Base-by-base conservation (phyloP, 192 early-diverging fungal genomes). In the Podila minutissima region DNA sequence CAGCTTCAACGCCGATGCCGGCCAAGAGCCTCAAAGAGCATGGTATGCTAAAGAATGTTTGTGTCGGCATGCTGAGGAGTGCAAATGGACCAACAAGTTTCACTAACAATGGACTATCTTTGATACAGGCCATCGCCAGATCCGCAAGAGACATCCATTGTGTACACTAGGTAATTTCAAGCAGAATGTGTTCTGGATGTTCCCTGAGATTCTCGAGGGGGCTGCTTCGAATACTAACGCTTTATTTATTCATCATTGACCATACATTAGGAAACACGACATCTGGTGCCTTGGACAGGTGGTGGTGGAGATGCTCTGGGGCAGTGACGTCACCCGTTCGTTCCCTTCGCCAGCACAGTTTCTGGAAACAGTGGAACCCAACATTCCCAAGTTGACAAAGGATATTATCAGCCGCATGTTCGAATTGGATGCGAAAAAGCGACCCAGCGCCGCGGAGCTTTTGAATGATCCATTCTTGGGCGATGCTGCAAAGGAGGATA, bases 381-480 rank as follows among this genome's bases (percentile, higher is more conserved):
- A 83, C 24, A 82, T 95, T 49, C 88, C 92, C 1, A 62, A 74
- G 19, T 35, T 64, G 9, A 78, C 94, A 32, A 75, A 74, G 41
- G 70, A 66, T 22, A 86, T 93, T 48, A 74, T 94, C 24, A 73
- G 67, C 29, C 51, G 74, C 29, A 89, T 94, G 86, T 86, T 97
- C 35, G 85, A 90, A 28, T 35, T 58, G n/a, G 93, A 95, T 75
- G 88, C 92, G 15, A 87, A 86, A 50, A 89, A 91, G 64, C 86
- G 95, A 4, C 91, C 92, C 10, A 93, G 91, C 48, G 93, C 94
- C 0, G 76, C 93, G 64, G 93, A 95, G 61, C 75, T 94, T 0
- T 84, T 96, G 37, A 90, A 89, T 17, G 85, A 94, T 61, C 84
- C 92, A 26, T 92, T 95, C 46, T 93, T 96, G 50, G 69, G 71